Evolutionary conservation across 1,284 basidiomycete species (phyloP).

Genomic region (Ceraceosorus bombacis): DNA sequence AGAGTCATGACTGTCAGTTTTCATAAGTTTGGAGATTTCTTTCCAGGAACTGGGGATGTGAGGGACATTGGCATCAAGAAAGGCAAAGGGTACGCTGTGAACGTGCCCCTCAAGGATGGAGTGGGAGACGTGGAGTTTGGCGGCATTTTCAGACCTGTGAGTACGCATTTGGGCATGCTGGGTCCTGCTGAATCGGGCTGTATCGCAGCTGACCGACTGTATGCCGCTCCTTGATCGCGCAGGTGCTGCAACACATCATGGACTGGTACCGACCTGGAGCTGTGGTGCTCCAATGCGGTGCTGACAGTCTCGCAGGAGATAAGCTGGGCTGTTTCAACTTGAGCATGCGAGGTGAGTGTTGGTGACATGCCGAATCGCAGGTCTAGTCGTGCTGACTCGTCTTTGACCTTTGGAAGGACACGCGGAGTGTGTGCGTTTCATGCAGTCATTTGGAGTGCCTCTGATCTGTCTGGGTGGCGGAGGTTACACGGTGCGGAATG

Average conservation of each 20-base stretch:
- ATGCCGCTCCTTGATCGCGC: not conserved
- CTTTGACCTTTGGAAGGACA: constrained; percentile 53
- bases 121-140: constrained; percentile 70
- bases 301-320: constrained; percentile 89
- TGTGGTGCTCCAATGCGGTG: constrained; percentile 89
- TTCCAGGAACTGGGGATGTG: constrained; percentile 69
- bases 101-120: constrained; percentile 88
- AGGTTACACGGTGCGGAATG: constrained; percentile 87
- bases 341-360: constrained; percentile 68
- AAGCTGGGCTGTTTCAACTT: constrained; percentile 95
- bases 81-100: constrained; percentile 84
- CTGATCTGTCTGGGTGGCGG: constrained; percentile 89
- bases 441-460: constrained; percentile 76
- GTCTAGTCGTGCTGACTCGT: not conserved
- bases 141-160: constrained; percentile 55
- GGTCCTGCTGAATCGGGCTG: too few relatives aligned
- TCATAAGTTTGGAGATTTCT: constrained; percentile 90
- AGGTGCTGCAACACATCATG: constrained; percentile 70
- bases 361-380: not conserved
- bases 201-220: too few relatives aligned
- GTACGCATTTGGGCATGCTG: not conserved
- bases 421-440: constrained; percentile 78
- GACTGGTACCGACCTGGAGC: constrained; percentile 84
- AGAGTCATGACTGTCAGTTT: constrained; percentile 93
- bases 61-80: constrained; percentile 74